Evolutionary conservation across 1,284 basidiomycete species (phyloP), one percentile per base, ranked within the genome.

Genomic region (Microbotryum scabiosae): DNA sequence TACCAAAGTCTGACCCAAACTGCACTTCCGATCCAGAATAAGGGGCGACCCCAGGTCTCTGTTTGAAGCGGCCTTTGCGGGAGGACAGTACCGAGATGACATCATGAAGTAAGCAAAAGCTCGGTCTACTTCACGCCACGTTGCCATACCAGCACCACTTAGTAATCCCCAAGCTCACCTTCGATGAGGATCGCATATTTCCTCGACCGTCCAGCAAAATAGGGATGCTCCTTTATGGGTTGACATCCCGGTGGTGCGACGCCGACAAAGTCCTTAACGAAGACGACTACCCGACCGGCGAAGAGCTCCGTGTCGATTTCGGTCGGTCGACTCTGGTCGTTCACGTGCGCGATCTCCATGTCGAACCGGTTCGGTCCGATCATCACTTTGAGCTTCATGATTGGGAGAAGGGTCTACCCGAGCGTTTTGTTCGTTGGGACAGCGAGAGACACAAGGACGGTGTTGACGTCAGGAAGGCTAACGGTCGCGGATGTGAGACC

Each of bases 161-260:
- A n/a, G n/a, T n/a, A 41, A 12, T 7, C 10, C 10, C 36, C 36
- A 3, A 41, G 10, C 14, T 41, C 36, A 41, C 36, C 36, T 57
- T 78, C 76, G 62, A 78, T 76, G 59, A 76, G 71, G 56, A 78
- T 77, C 58, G 73, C 74, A 55, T 77, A 78, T 54, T 73, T 73
- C 49, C 76, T 64, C 3, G 70, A 70, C 18, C 76, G 67, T 8
- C 74, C 75, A n/a, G 68, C 57, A 51, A 71, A 72, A 62, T 70
- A 73, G 3, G 53, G 43, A 16, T 66, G 60, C 32, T 71, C 60
- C n/a, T 49, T 46, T 12, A 64, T 69, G 18, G 70, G 67, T 5
- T 61, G 59, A 21, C 51, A 65, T 26, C 58, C 74, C 69, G 61
- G 67, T 7, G 70, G 59, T 1, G 72, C 72, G 26, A 71, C 65